These are phyloP conservation scores for Pythium pyrilobum DNA, from an alignment of 352 stramenopile species.

Conservation along the genomic window DNA sequence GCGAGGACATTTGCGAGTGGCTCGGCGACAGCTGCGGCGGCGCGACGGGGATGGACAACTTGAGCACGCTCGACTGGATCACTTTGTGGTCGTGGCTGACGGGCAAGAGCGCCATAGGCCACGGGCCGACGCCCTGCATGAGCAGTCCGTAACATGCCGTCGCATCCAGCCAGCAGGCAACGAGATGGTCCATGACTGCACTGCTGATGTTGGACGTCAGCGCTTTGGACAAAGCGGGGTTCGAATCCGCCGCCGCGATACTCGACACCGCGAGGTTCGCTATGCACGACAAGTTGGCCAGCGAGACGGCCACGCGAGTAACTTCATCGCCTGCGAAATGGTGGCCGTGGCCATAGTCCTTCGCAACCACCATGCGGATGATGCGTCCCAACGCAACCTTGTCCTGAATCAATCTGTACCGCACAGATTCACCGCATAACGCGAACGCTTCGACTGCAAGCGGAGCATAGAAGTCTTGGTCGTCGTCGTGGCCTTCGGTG, in stretches of 20 bases:
- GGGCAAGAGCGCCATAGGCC: conserved; percentile 5
- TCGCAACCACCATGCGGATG: conserved; percentile 45
- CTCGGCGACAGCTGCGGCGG: conserved; percentile 9
- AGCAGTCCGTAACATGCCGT: conserved; percentile 17
- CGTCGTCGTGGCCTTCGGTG: conserved; percentile 12
- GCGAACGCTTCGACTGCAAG: conserved; percentile 64
- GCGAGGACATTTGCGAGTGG: conserved; percentile 8
- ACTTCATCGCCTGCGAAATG: conserved; percentile 54
- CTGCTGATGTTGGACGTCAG: conserved; percentile 42
- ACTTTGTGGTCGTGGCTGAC: conserved; percentile 16
- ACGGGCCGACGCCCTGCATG: conserved; percentile 17
- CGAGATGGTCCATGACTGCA: conserved; percentile 2
- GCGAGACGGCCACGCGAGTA: conserved; percentile 40
- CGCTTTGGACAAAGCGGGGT: conserved; percentile 44
- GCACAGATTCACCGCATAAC: conserved; percentile 49
- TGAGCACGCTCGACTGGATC: conserved; percentile 15
- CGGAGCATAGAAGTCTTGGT: conserved; percentile 49
- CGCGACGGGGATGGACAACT: conserved; percentile 14
- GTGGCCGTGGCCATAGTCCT: conserved; percentile 60
- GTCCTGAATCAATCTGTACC: conserved; percentile 56
- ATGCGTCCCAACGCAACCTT: conserved; percentile 67
- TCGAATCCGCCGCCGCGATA: conserved; percentile 21
- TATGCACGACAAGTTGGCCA: conserved; percentile 61
- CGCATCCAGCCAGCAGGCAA: conserved; percentile 18
- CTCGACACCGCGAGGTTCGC: conserved; percentile 49